Evolutionary conservation across 2,329 filamentous ascomycete species (phyloP), one percentile per base, ranked within the genome.

Genomic region (Colletotrichum lupini): DNA sequence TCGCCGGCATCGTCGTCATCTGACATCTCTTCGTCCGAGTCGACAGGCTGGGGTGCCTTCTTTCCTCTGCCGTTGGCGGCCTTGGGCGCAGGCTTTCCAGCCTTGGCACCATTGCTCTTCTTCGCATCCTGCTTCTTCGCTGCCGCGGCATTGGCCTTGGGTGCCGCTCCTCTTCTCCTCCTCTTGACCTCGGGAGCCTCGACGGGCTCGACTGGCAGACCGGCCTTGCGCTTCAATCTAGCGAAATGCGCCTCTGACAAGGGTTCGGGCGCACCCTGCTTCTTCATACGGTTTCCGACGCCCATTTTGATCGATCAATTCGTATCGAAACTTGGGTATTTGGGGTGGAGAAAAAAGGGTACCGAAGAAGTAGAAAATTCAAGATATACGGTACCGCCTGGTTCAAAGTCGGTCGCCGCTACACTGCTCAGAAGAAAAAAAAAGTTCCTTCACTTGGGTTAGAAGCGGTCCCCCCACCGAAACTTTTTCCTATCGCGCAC

Each of bases 271-370:
- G 93, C 88, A 68, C 95, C 96, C 89, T 98, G 97, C 86, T 98
- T 98, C 83, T 94, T 94, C 92, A 98, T 97, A 79, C 95, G 94
- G 82, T 95, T 93, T 82, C 95, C 94, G 75, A 92, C 90, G 87
- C 95, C 95, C 95, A 98, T 98, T 80, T 82, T 91, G 81, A 81
- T 76, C 71, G 75, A 68, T 75, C 73, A 71, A 46, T 74, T 62
- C 52, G 67, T 61, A 26, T 57, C 67, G 67, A 73, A n/a, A 73
- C 35, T 68, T 70, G 73, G 76, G 76, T 63, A 65, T 70, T 68
- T 19, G 64, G 37, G 58, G 35, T 65, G 30, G 67, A 60, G 19
- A n/a, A 19, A 59, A 30, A 57, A 49, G 67, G 63, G 67, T 63
- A 75, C 46, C 53, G 49, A 26, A 64, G n/a, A 69, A 63, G n/a